Evolutionary conservation across 345 rosid genomes (phyloP), one percentile per base, ranked within the genome.

Genomic region (Pugionium cornutum): DNA sequence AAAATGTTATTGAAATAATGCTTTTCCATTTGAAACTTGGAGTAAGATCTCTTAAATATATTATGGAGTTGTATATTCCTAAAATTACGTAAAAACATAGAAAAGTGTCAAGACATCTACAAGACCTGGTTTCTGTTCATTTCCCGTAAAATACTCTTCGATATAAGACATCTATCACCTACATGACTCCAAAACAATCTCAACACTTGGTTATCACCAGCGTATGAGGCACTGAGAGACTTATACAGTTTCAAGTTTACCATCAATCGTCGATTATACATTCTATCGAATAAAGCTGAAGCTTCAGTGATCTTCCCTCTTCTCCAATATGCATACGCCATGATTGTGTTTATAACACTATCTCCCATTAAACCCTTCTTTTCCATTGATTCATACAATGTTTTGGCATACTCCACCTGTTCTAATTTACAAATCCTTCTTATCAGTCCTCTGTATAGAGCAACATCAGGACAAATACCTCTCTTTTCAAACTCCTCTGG

Each of bases 311-410:
- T 83, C 36, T 85, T 83, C 67, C 97, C 97, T 45, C 56, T 69
- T 80, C 84, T 88, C 96, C 96, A 87, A 64, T 83, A 86, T 28
- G 85, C 85, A 59, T 79, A 85, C 3, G 96, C 97, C 74, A 92
- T 70, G 78, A 75, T 83, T 4, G 80, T 82, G 55, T 79, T 83
- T 64, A 88, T 73, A 5, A 92, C 82, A 33, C 90, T 86, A 62
- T 89, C 97, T 69, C 92, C 97, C 2, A 61, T 46, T 11, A 88
- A 74, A 58, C 85, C 86, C 69, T 88, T 89, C 58, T 66, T 84
- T 59, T 78, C 81, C 97, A 92, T 92, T 29, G 79, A 75, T 4
- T 52, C 67, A 68, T 75, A 83, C 28, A 86, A 36, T 56, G 39
- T 59, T 74, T 80, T 79, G n/a, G 94, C 96, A 49, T 48, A 77